Base-by-base conservation (phyloP, 805 yeast species). In the Candida dendrica region DNA sequence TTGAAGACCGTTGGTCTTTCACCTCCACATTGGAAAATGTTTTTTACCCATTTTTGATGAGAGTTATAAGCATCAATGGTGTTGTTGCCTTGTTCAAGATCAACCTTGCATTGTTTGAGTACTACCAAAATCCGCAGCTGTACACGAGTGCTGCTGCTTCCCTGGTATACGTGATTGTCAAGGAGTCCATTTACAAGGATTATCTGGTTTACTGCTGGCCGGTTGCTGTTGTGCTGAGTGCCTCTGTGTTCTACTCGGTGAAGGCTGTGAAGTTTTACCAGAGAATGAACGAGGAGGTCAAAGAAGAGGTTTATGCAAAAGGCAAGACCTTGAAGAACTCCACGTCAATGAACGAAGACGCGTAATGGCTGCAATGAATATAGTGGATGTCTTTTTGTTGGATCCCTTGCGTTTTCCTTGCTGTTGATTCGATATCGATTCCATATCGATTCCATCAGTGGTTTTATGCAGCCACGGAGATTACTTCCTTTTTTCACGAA, bases 271-370 rank as follows among this genome's bases (percentile, higher is more conserved):
- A 32, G 11, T 32, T 20, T 10, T 37, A 37, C 20, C 16, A 40
- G 2, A 42, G 42, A 18, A 52, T 71, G 34, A 62, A 66, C 38
- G 69, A 70, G 37, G 68, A 68, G 48, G 78, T 79, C n/a, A 76
- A 73, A 52, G 75, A 75, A 44, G 80, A 77, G 48, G 68, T 69
- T 45, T 79, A 77, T 45, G 77, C 77, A 11, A 68, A 68, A 40
- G 83, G 83, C 1, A 71, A 77, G 50, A 72, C 79, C 3, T 64
- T 77, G 42, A 76, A 74, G 48, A 56, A 56, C 39, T 32, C 44
- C 18, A 19, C 4, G 7, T 29, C 24, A n/a, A n/a, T 33, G 3
- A 35, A 38, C 10, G 24, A 3, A 11, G 30, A 27, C 4, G 30
- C 30, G 4, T 11, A 27, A 27, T 11, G 10, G 7, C 10, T 8